These are phyloP conservation scores for Chlorophyllum brunneum DNA, from an alignment of 768 basidiomycete species.

Conservation along the genomic window DNA sequence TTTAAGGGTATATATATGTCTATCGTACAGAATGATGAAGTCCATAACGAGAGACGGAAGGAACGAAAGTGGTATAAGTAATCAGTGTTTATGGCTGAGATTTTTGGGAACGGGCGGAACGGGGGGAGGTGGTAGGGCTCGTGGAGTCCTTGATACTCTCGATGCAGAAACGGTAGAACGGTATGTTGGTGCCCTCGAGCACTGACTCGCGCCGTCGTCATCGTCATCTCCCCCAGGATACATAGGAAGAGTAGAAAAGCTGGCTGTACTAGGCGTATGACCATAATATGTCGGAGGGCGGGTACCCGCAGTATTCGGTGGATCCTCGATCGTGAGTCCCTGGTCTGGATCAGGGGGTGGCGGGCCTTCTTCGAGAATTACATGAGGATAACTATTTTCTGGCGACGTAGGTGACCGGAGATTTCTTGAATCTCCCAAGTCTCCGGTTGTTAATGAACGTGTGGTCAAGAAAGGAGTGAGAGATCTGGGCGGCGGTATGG, in stretches of 20 bases:
- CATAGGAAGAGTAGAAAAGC: neutral
- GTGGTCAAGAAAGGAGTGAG: neutral
- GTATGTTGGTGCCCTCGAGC: neutral
- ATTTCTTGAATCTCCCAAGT: neutral
- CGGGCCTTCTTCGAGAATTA: neutral
- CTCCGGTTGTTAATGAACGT: neutral
- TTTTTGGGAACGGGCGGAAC: too few relatives aligned
- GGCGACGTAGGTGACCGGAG: neutral
- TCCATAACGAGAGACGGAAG: neutral
- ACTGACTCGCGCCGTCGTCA: neutral
- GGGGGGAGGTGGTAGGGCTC: neutral
- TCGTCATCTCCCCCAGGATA: conserved; percentile 2
- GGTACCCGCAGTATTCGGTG: neutral
- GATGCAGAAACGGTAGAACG: neutral
- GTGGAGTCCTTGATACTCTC: neutral
- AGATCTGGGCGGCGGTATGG: neutral
- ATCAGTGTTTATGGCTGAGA: too few relatives aligned
- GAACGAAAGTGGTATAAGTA: too few relatives aligned
- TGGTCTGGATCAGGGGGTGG: neutral
- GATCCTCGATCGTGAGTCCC: neutral
- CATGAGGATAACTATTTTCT: too few relatives aligned
- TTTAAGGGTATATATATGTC: neutral
- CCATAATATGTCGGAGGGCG: conserved; percentile 1
- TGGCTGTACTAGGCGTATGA: neutral
- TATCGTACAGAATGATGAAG: neutral